Evolutionary conservation across 169 alveolate genomes (phyloP).

Genomic region (Babesia ovis): DNA sequence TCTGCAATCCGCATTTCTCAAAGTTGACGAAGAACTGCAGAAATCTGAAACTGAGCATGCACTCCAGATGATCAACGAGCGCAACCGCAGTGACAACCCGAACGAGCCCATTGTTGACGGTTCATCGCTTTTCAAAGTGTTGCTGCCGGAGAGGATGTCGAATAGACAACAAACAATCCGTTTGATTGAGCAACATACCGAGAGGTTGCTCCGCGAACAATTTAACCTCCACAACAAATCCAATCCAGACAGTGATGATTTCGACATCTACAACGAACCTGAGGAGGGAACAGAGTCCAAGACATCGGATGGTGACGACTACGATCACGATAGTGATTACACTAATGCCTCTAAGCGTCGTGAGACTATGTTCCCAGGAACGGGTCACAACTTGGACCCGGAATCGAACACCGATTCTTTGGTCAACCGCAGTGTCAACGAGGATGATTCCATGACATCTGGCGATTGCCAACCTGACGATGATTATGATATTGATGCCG

Average conservation of each 20-base stretch:
- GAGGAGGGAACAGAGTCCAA: constrained; percentile 29
- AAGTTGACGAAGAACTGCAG: constrained; percentile 59
- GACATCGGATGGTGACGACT: constrained; percentile 12
- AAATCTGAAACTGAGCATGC: constrained; percentile 53
- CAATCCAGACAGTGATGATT: constrained; percentile 3
- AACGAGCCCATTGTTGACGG: constrained; percentile 15
- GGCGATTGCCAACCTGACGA: constrained; percentile 26
- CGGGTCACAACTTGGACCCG: background rate
- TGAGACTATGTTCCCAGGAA: background rate
- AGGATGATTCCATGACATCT: constrained; percentile 18
- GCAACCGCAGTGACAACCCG: constrained; percentile 20
- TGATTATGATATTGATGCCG: constrained; percentile 14
- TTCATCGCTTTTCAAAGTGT: constrained; percentile 47
- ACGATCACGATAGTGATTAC: constrained; percentile 32
- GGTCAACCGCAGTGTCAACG: constrained; percentile 14
- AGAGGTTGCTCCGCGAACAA: constrained; percentile 18
- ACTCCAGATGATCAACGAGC: constrained; percentile 31
- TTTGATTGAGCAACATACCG: constrained; percentile 45
- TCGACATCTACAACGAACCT: constrained; percentile 2
- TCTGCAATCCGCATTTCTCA: constrained; percentile 50
- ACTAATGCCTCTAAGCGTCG: constrained; percentile 1
- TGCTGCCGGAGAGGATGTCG: constrained; percentile 43
- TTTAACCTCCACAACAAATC: constrained; percentile 14
- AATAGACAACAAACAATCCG: constrained; percentile 55
- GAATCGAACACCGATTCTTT: background rate